Base-by-base conservation (phyloP, 2,329 filamentous ascomycete genomes). In the Plenodomus tracheiphilus region DNA sequence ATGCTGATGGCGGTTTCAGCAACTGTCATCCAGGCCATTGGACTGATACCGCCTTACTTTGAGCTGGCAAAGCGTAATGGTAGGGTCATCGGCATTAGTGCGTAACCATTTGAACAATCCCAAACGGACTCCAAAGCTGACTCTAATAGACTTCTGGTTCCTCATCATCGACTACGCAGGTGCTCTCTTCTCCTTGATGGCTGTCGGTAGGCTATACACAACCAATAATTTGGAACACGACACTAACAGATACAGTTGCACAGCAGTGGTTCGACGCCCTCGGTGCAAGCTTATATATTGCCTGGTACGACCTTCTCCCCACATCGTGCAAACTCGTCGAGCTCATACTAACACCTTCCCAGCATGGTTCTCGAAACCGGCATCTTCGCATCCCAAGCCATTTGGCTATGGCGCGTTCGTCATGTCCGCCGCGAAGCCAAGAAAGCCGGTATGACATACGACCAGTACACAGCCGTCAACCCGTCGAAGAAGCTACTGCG, bases 121-220 rank as follows among this genome's bases (percentile, higher is more conserved):
- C 22, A 25, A 25, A 5, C 5, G 22, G 22, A 32, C 7, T 32
- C 4, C 28, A 6, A 17, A 18, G 39, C 54, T 62, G 11, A 64
- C 37, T 30, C 35, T 18, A 41, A 18, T 42, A 77, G 78, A 78
- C 54, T 81, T 79, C 63, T 68, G 82, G 13, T 87, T 87, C 56
- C 66, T 87, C 2, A 69, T 72, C 0, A 81, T 86, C 57, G 85
- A 87, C 59, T 85, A 79, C 47, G 57, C 77, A 1, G 85, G 85
- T 2, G 84, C 83, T 0, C 77, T 86, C 47, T 86, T 87, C 65
- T 86, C 83, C 0, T 75, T 86, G 18, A 79, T 86, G 75, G 82
- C 84, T 1, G 68, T 86, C 9, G 80, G 81, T 82, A 72, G 21
- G 76, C 53, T 19, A 1, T 4, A 28, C 11, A 2, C 6, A 13